Evolutionary conservation across 1,284 basidiomycete genomes (phyloP).

Genomic region (Leccinum pallidistipes): DNA sequence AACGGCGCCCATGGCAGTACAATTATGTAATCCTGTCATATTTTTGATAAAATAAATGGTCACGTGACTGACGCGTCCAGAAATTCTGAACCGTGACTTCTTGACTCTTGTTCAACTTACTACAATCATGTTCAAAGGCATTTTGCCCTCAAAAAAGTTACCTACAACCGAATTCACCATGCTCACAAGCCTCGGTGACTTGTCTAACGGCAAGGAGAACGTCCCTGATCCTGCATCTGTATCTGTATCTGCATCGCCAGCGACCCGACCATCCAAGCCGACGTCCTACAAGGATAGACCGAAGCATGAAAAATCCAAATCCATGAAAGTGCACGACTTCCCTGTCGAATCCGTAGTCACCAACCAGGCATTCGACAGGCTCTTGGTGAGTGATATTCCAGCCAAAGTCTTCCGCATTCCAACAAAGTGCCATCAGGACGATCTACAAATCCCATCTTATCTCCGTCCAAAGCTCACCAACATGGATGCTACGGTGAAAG

Average conservation of each 20-base stretch:
- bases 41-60: slow-evolving; percentile 29
- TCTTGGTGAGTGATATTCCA: slow-evolving; percentile 51
- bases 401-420: not conserved
- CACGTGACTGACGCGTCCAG: slow-evolving; percentile 36
- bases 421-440: slow-evolving; percentile 52
- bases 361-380: slow-evolving; percentile 68
- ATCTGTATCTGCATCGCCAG: slow-evolving; percentile 8
- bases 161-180: slow-evolving; percentile 70
- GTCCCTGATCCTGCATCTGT: slow-evolving; percentile 37
- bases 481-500: slow-evolving; percentile 82
- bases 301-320: slow-evolving; percentile 39
- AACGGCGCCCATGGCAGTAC: slow-evolving; percentile 22
- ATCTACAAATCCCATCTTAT: slow-evolving; percentile 78
- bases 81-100: slow-evolving; percentile 31
- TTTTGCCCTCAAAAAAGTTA: slow-evolving; percentile 63
- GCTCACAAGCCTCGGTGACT: slow-evolving; percentile 54
- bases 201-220: slow-evolving; percentile 65
- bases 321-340: slow-evolving; percentile 40
- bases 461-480: slow-evolving; percentile 73
- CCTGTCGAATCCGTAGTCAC: slow-evolving; percentile 43
- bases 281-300: slow-evolving; percentile 37
- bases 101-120: slow-evolving; percentile 3
- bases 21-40: slow-evolving; percentile 22
- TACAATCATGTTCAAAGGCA: slow-evolving; percentile 67
- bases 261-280: slow-evolving; percentile 29